Percentiles rank a stretch among this genome's conserved stretches.
phyloP scores from a whole-genome alignment of 2,329 filamentous ascomycete species.

The Fusarium acutatum region DNA sequence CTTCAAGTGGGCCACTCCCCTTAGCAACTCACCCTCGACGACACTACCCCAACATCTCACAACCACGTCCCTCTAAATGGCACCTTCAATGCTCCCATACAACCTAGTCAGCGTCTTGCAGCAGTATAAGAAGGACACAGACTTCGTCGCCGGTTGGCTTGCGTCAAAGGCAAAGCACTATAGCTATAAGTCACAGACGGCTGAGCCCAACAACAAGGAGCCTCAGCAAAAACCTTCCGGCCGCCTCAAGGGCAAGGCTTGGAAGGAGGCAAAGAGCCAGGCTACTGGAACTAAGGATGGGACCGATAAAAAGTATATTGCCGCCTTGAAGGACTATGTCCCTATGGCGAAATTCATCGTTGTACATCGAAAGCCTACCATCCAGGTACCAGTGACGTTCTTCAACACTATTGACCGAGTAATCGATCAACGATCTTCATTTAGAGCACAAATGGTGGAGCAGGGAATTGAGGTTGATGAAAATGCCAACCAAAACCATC shows the following conservation, averaged over 20 bases:
- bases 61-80: neutral
- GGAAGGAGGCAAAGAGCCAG: neutral
- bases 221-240: neutral
- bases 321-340: neutral
- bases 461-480: neutral
- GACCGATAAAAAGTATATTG: neutral
- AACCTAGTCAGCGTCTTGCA: neutral
- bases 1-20: neutral
- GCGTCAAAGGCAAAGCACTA: neutral
- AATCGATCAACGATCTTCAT: neutral
- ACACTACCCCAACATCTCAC: neutral
- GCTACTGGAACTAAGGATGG: neutral
- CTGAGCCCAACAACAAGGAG: neutral
- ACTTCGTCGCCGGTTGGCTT: neutral
- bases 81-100: neutral
- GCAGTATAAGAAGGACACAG: neutral
- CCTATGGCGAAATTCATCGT: constrained; percentile 2
- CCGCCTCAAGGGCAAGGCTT: neutral
- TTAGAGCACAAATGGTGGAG: neutral
- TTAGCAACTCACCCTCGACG: neutral
- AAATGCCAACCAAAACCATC: neutral
- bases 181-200: neutral
- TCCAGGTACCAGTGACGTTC: neutral
- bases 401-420: neutral
- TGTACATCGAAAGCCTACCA: neutral